phyloP scores from a whole-genome alignment of 2,329 filamentous ascomycete genomes.

The Leptographium lundbergii region DNA sequence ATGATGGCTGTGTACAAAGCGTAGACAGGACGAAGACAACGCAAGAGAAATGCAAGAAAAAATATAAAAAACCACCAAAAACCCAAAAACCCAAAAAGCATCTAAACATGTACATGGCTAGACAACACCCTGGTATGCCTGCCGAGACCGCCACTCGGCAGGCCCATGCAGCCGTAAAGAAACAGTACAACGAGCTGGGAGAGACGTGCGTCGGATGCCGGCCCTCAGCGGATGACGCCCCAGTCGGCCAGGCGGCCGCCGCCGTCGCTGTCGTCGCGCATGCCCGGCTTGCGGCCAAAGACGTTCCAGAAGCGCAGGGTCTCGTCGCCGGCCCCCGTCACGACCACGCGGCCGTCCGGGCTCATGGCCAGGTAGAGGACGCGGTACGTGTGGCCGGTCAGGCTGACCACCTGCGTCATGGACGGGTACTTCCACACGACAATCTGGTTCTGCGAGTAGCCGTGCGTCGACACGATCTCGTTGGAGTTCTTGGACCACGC shows the following conservation, averaged over 20 bases:
- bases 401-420: conserved; percentile 90
- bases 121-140: not conserved
- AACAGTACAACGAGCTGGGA: not conserved
- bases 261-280: conserved; percentile 53
- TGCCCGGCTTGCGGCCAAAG: conserved; percentile 70
- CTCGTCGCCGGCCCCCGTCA: conserved; percentile 93
- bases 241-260: conserved; percentile 59
- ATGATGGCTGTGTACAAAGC: not conserved
- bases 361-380: conserved; percentile 97
- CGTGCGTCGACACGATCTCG: conserved; percentile 93
- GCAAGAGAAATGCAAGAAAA: not conserved
- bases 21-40: not conserved
- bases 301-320: conserved; percentile 95
- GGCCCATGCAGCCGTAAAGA: not conserved
- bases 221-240: conserved; percentile 63
- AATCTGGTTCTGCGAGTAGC: conserved; percentile 96
- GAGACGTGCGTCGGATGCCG: not conserved
- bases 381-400: conserved; percentile 87
- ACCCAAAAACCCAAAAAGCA: not conserved
- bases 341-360: conserved; percentile 83
- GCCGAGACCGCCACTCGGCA: not conserved
- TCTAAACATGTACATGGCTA: not conserved
- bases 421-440: conserved; percentile 99
- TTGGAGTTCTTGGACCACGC: conserved; percentile 97
- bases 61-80: too few relatives aligned